Conservation (phyloP, 2,329 filamentous ascomycete species). For the Dactylellina leptospora region DNA sequence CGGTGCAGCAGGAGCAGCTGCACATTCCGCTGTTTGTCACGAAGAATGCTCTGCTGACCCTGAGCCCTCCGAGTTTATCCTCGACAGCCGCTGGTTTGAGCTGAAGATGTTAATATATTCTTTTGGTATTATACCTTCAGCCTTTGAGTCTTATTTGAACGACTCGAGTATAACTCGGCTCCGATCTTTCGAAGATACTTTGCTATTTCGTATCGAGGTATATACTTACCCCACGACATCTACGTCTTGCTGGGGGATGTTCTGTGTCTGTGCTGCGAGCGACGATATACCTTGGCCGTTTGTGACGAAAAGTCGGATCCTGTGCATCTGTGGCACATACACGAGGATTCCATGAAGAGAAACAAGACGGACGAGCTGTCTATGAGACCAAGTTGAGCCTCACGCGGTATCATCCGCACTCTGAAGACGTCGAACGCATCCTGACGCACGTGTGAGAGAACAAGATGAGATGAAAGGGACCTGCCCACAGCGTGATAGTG, state of each 20-base stretch:
- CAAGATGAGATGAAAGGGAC: slow-evolving; percentile 33
- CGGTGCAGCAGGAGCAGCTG: slow-evolving; percentile 41
- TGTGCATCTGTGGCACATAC: background rate
- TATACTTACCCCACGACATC: background rate
- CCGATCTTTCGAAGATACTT: background rate
- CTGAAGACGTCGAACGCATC: background rate
- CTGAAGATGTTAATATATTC: background rate
- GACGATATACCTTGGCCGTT: too few species aligned
- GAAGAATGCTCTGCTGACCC: slow-evolving; percentile 52
- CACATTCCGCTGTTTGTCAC: slow-evolving; percentile 39
- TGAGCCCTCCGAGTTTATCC: slow-evolving; percentile 1
- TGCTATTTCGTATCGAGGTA: slow-evolving; percentile 2
- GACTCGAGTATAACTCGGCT: too few species aligned
- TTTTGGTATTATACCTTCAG: background rate
- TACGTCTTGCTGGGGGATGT: too few species aligned
- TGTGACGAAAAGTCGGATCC: background rate
- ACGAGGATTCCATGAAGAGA: too few species aligned
- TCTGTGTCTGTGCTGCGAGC: too few species aligned
- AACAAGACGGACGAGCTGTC: background rate
- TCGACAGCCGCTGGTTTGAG: slow-evolving; percentile 22
- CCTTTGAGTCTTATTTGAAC: background rate
- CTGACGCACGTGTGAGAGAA: too few species aligned
- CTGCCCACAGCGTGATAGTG: slow-evolving; percentile 41
- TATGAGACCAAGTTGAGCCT: slow-evolving; percentile 2
- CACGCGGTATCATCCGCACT: background rate